Base-by-base conservation (phyloP, 1,284 basidiomycete genomes). In the Tilletia walkeri region DNA sequence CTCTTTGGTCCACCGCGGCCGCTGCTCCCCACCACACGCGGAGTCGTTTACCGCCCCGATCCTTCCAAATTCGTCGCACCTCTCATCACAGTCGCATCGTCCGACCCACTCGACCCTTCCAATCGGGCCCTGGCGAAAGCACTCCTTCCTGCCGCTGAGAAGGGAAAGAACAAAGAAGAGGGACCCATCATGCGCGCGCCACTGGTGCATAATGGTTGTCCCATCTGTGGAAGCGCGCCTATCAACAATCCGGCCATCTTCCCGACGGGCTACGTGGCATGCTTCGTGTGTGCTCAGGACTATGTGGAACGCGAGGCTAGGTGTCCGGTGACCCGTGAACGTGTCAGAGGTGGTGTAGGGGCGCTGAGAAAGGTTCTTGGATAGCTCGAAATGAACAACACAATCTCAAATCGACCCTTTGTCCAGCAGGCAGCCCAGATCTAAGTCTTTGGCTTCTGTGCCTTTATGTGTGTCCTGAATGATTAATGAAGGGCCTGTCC, bases 261-360 rank as follows among this genome's bases (percentile, higher is more conserved):
- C 56, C 92, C 94, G 9, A 92, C 90, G 39, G 95, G 96, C 61
- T 97, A 95, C 87, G 93, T 97, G 7, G 95, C 93, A 81, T 97
- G 95, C 85, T 99, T 96, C 85, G 90, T 92, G 54, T 98, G 95
- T 85, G 90, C 91, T 67, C 90, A 92, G 86, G 90, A 90, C 71
- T 89, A 93, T 77, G 90, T 97, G 65, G 89, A 92, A 83, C 89
- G 89, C 80, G 86, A 63, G 36, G 89, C 89, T 41, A 87, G 86
- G 79, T 98, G 95, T 86, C 95, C 95, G 70, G 90, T 98, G 75
- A 96, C 95, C 67, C 87, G 93, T 66, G 83, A 92, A 67, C 88
- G 89, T 4, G 87, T 91, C 39, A 87, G 88, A 70, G 88, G 89
- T 69, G 93, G 91, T 88, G 91, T 94, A 10, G 72, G 76, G 47